phyloP scores from a whole-genome alignment of 805 yeast genomes.

The Wickerhamiella slavikovae region DNA sequence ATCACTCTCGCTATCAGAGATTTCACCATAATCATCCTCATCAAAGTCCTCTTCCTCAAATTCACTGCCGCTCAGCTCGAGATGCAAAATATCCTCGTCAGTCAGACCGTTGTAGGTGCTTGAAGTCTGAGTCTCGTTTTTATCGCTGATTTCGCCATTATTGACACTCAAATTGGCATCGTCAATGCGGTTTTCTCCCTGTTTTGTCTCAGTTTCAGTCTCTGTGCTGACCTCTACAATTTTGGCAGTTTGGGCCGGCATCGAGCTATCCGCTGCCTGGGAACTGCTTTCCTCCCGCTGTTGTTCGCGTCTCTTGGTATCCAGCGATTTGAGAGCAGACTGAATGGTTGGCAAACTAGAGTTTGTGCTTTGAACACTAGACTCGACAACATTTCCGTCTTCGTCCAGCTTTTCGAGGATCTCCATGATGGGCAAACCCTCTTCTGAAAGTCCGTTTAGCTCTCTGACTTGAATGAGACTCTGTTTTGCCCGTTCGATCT shows the following conservation, averaged over 20 bases:
- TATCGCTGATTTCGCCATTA: no score
- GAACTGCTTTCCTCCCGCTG: no score
- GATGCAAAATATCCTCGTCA: conserved; percentile 13
- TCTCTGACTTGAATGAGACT: conserved; percentile 7
- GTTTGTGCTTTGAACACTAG: conserved; percentile 23
- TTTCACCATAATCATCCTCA: conserved; percentile 29
- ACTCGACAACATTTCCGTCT: conserved; percentile 41
- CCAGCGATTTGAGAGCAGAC: no score
- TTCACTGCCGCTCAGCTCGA: conserved; percentile 12
- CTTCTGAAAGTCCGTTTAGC: conserved; percentile 18
- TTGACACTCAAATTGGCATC: no score
- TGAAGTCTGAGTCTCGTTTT: background rate
- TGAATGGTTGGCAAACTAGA: no score
- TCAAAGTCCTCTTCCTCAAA: conserved; percentile 5
- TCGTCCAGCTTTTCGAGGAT: conserved; percentile 73
- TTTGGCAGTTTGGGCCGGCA: no score
- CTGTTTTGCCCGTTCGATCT: conserved; percentile 3
- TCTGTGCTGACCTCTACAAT: no score
- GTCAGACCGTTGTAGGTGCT: conserved; percentile 4
- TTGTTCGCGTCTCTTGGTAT: no score
- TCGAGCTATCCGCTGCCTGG: no score
- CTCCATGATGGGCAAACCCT: conserved; percentile 51
- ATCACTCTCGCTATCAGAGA: conserved; percentile 22
- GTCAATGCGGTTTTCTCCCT: no score
- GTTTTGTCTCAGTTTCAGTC: no score